Conservation (phyloP, 345 rosid species). For the Rhizophora mangle region DNA sequence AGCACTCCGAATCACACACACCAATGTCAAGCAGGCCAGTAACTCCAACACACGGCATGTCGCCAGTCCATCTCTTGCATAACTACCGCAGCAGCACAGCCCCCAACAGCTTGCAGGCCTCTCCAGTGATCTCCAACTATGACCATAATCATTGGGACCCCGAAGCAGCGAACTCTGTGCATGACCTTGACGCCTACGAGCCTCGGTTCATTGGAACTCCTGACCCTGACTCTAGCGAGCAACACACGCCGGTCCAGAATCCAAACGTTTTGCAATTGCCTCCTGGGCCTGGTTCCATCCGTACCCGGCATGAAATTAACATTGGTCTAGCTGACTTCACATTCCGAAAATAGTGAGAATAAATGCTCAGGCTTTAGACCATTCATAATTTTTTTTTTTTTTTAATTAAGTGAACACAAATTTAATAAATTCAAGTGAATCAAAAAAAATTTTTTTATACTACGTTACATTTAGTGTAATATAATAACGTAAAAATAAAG, state of each 20-base stretch:
- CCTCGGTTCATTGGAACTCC: constrained; percentile 5
- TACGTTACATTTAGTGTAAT: no score
- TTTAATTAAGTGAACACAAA: neutral
- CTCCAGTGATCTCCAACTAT: constrained; percentile 37
- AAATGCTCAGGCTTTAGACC: neutral
- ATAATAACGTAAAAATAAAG: no score
- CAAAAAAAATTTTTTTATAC: no score
- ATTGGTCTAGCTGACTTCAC: constrained; percentile 20
- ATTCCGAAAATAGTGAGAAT: constrained; percentile 10
- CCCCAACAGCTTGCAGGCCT: constrained; percentile 35
- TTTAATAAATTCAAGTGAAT: no score
- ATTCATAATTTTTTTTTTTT: neutral
- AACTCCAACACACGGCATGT: constrained; percentile 63
- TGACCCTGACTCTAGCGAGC: constrained; percentile 19
- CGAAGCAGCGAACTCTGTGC: constrained; percentile 42
- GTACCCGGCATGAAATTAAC: constrained; percentile 16
- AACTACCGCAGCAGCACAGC: constrained; percentile 41
- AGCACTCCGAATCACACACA: constrained; percentile 42
- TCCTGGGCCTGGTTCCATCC: constrained; percentile 19
- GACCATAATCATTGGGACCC: constrained; percentile 45
- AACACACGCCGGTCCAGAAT: constrained; percentile 16
- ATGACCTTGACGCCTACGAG: constrained; percentile 20
- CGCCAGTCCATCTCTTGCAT: constrained; percentile 71
- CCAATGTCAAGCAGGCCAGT: constrained; percentile 65
- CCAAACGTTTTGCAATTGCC: constrained; percentile 19